Evolutionary conservation across 768 basidiomycete genomes (phyloP).

Genomic region (Lactarius deliciosus): DNA sequence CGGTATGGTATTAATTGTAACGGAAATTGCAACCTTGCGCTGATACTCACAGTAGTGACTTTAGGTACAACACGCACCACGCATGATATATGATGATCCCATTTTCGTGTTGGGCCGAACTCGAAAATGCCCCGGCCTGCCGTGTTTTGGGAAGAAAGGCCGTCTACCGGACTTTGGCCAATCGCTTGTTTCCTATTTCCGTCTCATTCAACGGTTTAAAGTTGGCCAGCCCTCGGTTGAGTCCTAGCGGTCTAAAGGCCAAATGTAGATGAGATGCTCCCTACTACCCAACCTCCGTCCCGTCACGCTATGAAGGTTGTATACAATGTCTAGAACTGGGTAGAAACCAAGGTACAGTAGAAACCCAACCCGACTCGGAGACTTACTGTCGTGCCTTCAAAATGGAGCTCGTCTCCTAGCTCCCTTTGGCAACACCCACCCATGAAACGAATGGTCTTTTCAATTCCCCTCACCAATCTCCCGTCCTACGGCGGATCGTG

Average conservation of each 20-base stretch:
- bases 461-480: conserved; percentile 6
- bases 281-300: no score
- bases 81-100: neutral
- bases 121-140: neutral
- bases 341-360: no score
- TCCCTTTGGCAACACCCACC: neutral
- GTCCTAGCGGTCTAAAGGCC: conserved; percentile 33
- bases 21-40: neutral
- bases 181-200: no score
- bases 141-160: neutral
- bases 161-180: neutral
- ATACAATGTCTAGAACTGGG: no score
- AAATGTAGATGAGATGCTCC: conserved; percentile 46
- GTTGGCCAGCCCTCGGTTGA: neutral
- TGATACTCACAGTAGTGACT: neutral
- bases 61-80: neutral
- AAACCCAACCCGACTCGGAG: no score
- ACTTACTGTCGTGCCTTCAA: conserved; percentile 43
- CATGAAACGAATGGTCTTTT: conserved; percentile 5
- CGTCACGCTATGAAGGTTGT: no score
- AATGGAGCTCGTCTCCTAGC: conserved; percentile 59
- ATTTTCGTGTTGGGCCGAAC: neutral
- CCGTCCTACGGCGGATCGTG: conserved; percentile 18
- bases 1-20: neutral
- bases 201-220: neutral